Evolutionary conservation across 2,329 filamentous ascomycete species (phyloP).

Genomic region (Trichophyton equinum): DNA sequence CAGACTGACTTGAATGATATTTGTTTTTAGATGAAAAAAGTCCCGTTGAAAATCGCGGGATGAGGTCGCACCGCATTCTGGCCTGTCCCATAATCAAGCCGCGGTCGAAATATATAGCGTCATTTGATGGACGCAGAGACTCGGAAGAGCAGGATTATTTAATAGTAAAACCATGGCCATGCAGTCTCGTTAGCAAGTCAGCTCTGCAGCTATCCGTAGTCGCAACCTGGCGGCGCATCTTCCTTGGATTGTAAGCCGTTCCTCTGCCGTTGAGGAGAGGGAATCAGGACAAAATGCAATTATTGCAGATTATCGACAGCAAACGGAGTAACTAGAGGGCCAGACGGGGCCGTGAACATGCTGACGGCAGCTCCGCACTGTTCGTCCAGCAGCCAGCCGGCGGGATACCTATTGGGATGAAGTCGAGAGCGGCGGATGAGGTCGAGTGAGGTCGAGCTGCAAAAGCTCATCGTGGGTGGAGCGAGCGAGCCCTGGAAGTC

Average conservation of each 20-base stretch:
- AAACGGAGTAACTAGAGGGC: too few species aligned
- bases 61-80: not conserved
- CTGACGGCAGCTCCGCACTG: too few species aligned
- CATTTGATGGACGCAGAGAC: not conserved
- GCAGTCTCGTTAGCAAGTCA: not conserved
- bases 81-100: not conserved
- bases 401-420: too few species aligned
- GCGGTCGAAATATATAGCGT: not conserved
- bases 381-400: not conserved
- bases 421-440: too few species aligned
- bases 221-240: not conserved
- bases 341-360: too few species aligned
- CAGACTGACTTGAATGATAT: not conserved
- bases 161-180: not conserved
- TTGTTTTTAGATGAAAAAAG: not conserved
- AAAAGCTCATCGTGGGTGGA: too few species aligned
- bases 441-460: too few species aligned
- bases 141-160: not conserved
- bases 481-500: too few species aligned
- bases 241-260: not conserved
- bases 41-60: not conserved
- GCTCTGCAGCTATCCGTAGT: not conserved
- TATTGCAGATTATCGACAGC: not conserved
- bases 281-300: not conserved
- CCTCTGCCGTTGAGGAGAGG: not conserved